Conservation (phyloP, 352 stramenopile genomes). For the Poterioochromonas sp. region DNA sequence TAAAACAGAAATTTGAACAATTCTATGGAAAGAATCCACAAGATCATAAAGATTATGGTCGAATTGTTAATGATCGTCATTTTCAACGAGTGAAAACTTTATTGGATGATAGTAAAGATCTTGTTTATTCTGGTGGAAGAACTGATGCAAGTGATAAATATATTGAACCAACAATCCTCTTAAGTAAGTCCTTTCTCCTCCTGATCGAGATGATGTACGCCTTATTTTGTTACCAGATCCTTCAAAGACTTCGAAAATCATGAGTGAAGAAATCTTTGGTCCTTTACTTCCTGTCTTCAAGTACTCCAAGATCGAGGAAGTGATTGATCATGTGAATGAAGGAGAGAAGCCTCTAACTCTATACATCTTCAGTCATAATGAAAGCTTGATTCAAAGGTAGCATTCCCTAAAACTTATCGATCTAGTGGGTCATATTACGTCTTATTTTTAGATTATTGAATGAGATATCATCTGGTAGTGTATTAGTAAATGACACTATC, state of each 20-base stretch:
- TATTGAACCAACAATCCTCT: conserved; percentile 73
- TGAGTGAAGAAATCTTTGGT: conserved; percentile 90
- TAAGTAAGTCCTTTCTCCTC: conserved; percentile 47
- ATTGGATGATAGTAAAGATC: conserved; percentile 48
- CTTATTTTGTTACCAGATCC: too few species aligned
- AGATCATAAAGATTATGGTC: conserved; percentile 51
- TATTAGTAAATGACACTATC: conserved; percentile 56
- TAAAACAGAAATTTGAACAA: conserved; percentile 34
- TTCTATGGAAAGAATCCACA: conserved; percentile 59
- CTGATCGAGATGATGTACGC: background rate
- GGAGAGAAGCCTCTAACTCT: conserved; percentile 65
- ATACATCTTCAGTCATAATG: conserved; percentile 64
- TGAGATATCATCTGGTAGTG: conserved; percentile 54
- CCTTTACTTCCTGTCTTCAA: conserved; percentile 77
- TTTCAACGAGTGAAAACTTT: conserved; percentile 53
- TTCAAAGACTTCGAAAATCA: conserved; percentile 37
- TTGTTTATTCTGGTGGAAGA: conserved; percentile 54
- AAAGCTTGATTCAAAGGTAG: too few species aligned
- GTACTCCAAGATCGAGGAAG: conserved; percentile 40
- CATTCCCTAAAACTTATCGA: too few species aligned
- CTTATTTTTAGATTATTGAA: conserved; percentile 16
- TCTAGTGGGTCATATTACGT: too few species aligned
- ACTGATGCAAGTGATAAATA: conserved; percentile 60
- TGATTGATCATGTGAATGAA: conserved; percentile 50
- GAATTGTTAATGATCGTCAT: conserved; percentile 58